Conservation (phyloP, 257 asterid genomes). For the Fraxinus americana region DNA sequence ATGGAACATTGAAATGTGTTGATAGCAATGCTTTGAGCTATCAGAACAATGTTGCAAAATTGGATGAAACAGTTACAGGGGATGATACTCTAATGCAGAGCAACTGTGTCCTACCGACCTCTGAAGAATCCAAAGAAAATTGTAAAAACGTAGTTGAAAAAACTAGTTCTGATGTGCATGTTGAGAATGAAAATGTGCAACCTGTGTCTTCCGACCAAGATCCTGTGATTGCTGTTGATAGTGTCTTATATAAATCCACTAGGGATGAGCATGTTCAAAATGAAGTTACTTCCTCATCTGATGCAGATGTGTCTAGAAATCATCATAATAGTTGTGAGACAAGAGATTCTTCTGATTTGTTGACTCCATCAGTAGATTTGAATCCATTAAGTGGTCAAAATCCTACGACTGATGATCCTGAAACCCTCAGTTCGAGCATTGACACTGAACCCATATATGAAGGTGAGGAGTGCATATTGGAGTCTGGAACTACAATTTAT, state of each 20-base stretch:
- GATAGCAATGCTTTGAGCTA: conserved; percentile 25
- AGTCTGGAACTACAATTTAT: conserved; percentile 45
- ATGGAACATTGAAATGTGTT: conserved; percentile 32
- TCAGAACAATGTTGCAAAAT: conserved; percentile 26
- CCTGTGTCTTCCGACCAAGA: conserved; percentile 34
- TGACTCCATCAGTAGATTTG: conserved; percentile 40
- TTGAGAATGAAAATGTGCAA: conserved; percentile 32
- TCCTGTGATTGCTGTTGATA: conserved; percentile 35
- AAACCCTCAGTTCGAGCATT: conserved; percentile 44
- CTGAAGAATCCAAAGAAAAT: conserved; percentile 35
- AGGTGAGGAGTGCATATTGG: conserved; percentile 89
- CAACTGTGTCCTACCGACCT: conserved; percentile 24
- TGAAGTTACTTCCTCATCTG: conserved; percentile 36
- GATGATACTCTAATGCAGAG: conserved; percentile 38
- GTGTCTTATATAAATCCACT: conserved; percentile 29
- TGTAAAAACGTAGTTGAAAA: conserved; percentile 24
- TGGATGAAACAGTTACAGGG: conserved; percentile 39
- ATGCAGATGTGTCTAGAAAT: conserved; percentile 30
- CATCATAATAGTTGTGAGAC: conserved; percentile 38
- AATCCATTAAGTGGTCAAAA: conserved; percentile 43
- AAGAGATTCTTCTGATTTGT: conserved; percentile 36
- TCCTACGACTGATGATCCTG: conserved; percentile 38
- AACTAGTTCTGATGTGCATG: conserved; percentile 30
- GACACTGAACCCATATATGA: conserved; percentile 80
- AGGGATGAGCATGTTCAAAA: conserved; percentile 33